A percentile compares a stretch with the other conserved stretches of the same genome.
Evolutionary conservation across 2,329 filamentous ascomycete species (phyloP).

Genomic region (Clarireedia monteithiana): DNA sequence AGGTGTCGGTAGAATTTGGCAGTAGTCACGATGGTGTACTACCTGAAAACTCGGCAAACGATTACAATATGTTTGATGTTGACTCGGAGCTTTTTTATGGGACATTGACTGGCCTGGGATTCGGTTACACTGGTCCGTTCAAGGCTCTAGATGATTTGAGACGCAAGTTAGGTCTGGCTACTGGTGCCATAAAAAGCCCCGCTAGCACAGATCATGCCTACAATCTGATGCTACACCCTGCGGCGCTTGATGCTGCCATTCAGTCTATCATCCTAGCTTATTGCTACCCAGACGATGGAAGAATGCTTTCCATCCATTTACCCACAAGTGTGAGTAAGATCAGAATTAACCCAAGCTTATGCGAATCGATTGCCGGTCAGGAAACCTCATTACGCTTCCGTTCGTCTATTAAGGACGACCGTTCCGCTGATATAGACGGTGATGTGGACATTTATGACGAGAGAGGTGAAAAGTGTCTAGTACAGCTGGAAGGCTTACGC

Average conservation of each 20-base stretch:
- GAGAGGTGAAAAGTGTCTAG: no score
- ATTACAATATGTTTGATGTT: no score
- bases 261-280: constrained; percentile 37
- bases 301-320: constrained; percentile 16
- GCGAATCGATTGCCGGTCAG: not conserved
- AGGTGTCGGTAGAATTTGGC: no score
- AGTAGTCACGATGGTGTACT: no score
- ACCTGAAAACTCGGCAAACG: no score
- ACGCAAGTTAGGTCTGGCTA: constrained; percentile 6
- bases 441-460: no score
- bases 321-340: constrained; percentile 17
- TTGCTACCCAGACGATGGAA: constrained; percentile 15
- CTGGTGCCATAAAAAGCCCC: not conserved
- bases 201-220: not conserved
- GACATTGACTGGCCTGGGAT: constrained; percentile 10
- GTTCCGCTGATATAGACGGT: not conserved
- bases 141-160: constrained; percentile 6
- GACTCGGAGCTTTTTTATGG: constrained; percentile 10
- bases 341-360: constrained; percentile 16
- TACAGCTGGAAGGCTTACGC: no score
- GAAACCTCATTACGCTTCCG: not conserved
- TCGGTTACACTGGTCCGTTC: constrained; percentile 15
- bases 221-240: constrained; percentile 39
- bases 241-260: constrained; percentile 47
- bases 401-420: not conserved